Evolutionary conservation across 306 rosid species (phyloP), one percentile per base, ranked within the genome.

Genomic region (Gillenia trifoliata): DNA sequence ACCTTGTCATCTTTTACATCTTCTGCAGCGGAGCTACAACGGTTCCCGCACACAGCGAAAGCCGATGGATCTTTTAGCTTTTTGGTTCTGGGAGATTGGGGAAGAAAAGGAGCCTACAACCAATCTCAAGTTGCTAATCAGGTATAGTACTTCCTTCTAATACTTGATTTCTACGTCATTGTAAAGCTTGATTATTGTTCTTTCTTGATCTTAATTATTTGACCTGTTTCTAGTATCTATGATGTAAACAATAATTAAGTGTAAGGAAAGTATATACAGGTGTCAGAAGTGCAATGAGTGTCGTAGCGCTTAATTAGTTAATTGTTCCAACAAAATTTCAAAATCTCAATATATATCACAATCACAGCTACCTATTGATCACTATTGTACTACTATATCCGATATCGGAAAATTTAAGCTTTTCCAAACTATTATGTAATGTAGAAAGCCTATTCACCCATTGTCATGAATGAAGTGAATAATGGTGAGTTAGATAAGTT

Each of bases 61-160:
- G 26, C 75, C 43, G 78, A 81, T 36, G 63, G 80, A 4, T 64
- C 92, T 60, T 83, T 91, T 1, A 83, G 84, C 73, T 72, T 89
- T 67, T 45, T 91, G 76, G 87, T 87, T 4, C 52, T 91, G 29
- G 97, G 97, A 50, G 97, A 89, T 6, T 91, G 97, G 97, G 97
- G 94, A 79, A 80, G 97, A 84, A 57, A 54, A 64, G 94, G 97
- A 43, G 45, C 22, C 29, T 69, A 75, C 77, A 91, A 91, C 79
- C 97, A 89, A 72, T 66, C 97, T 77, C 47, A 65, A 52, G 88
- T 91, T 11, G 97, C 94, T 31, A 10, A 64, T 25, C 97, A 89
- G 94, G 97, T 87, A 57, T 23, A 15, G 2, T 4, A 47, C 52
- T 47, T 45, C 52, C 20, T 45, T 5, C 17, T 15, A 47, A 16